Evolutionary conservation across 2,329 filamentous ascomycete species (phyloP).

Genomic region (Fusarium humuli): DNA sequence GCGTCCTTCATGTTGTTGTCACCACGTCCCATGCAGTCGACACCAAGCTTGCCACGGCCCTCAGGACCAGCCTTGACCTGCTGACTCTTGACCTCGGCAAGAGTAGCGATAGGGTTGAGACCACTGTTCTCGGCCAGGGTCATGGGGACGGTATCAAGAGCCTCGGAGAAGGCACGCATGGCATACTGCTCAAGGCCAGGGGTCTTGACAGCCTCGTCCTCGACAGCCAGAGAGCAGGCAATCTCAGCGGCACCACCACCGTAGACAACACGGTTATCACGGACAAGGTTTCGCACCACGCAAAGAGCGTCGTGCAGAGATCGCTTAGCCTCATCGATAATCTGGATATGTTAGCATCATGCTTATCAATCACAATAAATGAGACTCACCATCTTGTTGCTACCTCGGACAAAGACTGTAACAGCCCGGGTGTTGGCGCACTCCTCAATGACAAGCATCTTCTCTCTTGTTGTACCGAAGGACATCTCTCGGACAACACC

Average conservation of each 20-base stretch:
- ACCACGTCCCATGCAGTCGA: conserved; percentile 97
- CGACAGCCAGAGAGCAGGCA: conserved; percentile 94
- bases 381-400: conserved; percentile 94
- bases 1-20: conserved; percentile 98
- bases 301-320: conserved; percentile 97
- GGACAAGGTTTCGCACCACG: conserved; percentile 95
- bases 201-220: conserved; percentile 93
- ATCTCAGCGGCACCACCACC: conserved; percentile 97
- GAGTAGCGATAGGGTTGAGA: conserved; percentile 92
- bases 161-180: conserved; percentile 97
- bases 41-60: conserved; percentile 76
- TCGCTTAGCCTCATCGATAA: conserved; percentile 98
- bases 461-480: conserved; percentile 97
- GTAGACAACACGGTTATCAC: conserved; percentile 97
- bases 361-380: background rate
- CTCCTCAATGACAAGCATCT: conserved; percentile 99
- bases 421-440: conserved; percentile 98
- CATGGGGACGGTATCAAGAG: conserved; percentile 93
- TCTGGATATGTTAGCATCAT: conserved; percentile 63
- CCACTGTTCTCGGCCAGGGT: conserved; percentile 97
- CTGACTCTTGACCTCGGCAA: conserved; percentile 94
- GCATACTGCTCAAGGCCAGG: conserved; percentile 98
- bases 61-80: conserved; percentile 79
- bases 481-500: conserved; percentile 94
- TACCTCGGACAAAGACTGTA: conserved; percentile 94